Evolutionary conservation across 768 basidiomycete species (phyloP).

Genomic region (Hypholoma fasciculare): DNA sequence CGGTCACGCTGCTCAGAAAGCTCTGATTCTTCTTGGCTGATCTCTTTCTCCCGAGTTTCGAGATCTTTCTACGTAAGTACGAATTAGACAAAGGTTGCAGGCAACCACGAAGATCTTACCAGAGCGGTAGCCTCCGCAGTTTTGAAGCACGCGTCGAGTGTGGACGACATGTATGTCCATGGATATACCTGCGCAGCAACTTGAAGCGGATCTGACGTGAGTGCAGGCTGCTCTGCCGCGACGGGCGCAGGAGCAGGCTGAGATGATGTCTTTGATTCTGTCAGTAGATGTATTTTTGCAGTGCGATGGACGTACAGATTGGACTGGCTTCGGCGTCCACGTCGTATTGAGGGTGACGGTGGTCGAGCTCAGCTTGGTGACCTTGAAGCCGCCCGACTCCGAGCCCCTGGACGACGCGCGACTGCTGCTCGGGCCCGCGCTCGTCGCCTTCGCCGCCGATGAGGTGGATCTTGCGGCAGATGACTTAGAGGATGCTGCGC

Average conservation of each 20-base stretch:
- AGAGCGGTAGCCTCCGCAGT: conserved; percentile 36
- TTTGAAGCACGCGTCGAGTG: conserved; percentile 51
- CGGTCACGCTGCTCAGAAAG: conserved; percentile 41
- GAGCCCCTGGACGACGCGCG: conserved; percentile 10
- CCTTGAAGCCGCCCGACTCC: conserved; percentile 19
- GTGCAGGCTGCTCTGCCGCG: conserved; percentile 19
- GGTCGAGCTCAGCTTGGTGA: conserved; percentile 25
- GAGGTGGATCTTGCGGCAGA: conserved; percentile 10
- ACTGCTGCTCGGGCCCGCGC: not conserved
- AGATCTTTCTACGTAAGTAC: conserved; percentile 34
- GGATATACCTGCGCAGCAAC: conserved; percentile 54
- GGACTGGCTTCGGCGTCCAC: conserved; percentile 20
- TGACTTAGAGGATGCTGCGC: conserved; percentile 19
- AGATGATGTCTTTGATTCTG: not conserved
- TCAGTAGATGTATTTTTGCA: conserved; percentile 3
- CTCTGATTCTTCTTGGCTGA: conserved; percentile 39
- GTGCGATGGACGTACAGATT: not conserved
- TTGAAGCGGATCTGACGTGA: conserved; percentile 40
- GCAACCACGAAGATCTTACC: conserved; percentile 18
- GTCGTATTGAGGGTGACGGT: conserved; percentile 24
- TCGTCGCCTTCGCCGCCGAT: conserved; percentile 3
- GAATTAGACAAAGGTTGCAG: not conserved
- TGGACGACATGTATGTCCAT: conserved; percentile 62
- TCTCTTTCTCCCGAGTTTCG: conserved; percentile 28
- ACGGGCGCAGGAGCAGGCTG: conserved; percentile 7